Base-by-base conservation (phyloP, 495 filamentous ascomycete genomes). In the Daldinia bambusicola region DNA sequence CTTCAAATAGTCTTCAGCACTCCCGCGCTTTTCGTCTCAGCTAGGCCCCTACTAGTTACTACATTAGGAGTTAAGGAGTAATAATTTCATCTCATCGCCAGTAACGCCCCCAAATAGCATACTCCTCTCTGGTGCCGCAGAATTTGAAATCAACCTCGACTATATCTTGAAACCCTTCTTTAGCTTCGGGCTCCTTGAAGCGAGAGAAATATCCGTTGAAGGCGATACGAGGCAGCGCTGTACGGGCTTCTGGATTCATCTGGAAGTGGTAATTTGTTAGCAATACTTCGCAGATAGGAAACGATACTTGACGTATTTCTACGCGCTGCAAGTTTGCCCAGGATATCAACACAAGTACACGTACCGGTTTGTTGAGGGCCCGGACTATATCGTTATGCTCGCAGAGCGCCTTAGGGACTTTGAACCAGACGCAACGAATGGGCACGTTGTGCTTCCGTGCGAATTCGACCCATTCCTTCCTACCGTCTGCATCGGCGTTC, bases 331-430 rank as follows among this genome's bases (percentile, higher is more conserved):
- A 1, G 26, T 26, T 26, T 26, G 3, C 26, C 1, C 1, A 26
- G 26, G 1, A 26, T 26, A 3, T 3, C 26, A 26, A 26, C 3
- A 3, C 26, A 26, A 66, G 76, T 76, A 74, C 71, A 80, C 85
- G 72, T 63, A 86, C 78, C 31, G 72, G 61, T 30, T 84, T 81
- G 68, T 92, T 93, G 57, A 95, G 80, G 0, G 93, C 89, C 70
- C 95, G 86, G 34, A 96, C 93, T 0, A 89, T 88, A 75, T 95
- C 91, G 75, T 99, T 98, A 79, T 99, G 95, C 76, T 91, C 87
- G 79, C 94, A 97, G 4, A 98, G 71, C 40, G 86, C 85, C 9
- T 87, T 74, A 1, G 88, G 79, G 14, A 93, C 88, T 53, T 90
- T 91, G 80, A 99, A 97, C 72, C 92, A 90, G 4, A 98, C 80